phyloP scores from a whole-genome alignment of 331 rosid genomes.

The Rosa hybrid region DNA sequence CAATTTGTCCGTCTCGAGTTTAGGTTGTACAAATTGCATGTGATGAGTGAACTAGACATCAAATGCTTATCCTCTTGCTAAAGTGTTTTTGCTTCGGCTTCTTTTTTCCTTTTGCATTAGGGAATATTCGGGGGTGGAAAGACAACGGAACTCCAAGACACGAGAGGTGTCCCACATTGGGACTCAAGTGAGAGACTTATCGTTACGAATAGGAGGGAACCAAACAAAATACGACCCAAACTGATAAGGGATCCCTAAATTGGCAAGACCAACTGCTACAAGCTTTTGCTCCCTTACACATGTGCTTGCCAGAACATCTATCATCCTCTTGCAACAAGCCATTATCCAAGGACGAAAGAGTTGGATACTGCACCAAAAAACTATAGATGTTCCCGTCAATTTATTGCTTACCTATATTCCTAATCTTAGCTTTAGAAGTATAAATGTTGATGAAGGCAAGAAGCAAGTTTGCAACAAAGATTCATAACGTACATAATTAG shows the following conservation, averaged over 20 bases:
- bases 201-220: not conserved
- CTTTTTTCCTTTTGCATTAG: not conserved
- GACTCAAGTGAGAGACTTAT: not conserved
- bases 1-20: not conserved
- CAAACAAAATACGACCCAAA: not conserved
- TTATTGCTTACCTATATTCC: conserved; percentile 6
- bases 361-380: not conserved
- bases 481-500: not conserved
- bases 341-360: not conserved
- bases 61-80: not conserved
- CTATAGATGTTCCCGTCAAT: not conserved
- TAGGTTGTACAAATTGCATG: not conserved
- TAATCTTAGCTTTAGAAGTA: not conserved
- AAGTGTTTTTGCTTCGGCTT: not conserved
- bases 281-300: not conserved
- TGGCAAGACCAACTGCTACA: not conserved
- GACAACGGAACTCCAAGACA: not conserved
- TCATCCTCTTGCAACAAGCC: conserved; percentile 1
- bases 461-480: not conserved
- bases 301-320: not conserved
- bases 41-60: not conserved
- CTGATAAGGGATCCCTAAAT: not conserved
- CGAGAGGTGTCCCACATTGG: not conserved
- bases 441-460: not conserved
- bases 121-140: not conserved